A percentile compares a stretch with the other conserved stretches of the same genome.
Evolutionary conservation across 257 asterid genomes (phyloP).

Genomic region (Jacaranda copaia): DNA sequence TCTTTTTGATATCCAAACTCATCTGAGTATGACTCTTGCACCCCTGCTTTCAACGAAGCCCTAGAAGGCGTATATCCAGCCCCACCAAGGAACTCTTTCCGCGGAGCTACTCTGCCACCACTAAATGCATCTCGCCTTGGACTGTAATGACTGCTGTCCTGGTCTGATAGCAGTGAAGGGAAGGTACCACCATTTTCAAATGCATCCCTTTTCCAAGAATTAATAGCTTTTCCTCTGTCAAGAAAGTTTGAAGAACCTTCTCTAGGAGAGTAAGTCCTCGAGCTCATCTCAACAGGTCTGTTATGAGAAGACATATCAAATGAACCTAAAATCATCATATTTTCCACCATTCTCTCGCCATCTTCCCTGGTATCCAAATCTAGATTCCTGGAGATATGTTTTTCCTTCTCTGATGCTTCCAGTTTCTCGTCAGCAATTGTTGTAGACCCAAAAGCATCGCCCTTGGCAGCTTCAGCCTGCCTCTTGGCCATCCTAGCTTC

Average conservation of each 20-base stretch:
- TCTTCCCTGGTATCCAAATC: constrained; percentile 90
- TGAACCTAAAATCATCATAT: constrained; percentile 56
- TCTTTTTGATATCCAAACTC: constrained; percentile 76
- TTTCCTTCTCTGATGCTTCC: constrained; percentile 53
- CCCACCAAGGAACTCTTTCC: constrained; percentile 73
- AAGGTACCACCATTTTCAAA: constrained; percentile 60
- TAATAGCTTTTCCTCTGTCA: constrained; percentile 65
- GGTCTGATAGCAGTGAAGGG: constrained; percentile 55
- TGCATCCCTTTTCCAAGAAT: constrained; percentile 75
- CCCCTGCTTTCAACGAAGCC: constrained; percentile 51
- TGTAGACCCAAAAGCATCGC: constrained; percentile 46
- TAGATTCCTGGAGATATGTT: constrained; percentile 45
- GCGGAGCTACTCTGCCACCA: constrained; percentile 61
- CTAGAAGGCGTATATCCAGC: constrained; percentile 66
- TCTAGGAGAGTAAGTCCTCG: constrained; percentile 58
- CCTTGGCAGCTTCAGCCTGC: constrained; percentile 56
- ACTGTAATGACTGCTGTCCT: constrained; percentile 65
- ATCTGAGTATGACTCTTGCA: constrained; percentile 63
- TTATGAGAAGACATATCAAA: constrained; percentile 57
- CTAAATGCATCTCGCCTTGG: constrained; percentile 68
- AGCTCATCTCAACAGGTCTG: constrained; percentile 63
- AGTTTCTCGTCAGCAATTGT: constrained; percentile 55
- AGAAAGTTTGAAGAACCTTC: constrained; percentile 61
- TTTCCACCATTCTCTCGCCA: constrained; percentile 80
- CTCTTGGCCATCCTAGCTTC: constrained; percentile 93